A percentile compares a stretch with the other conserved stretches of the same genome.
phyloP scores from a whole-genome alignment of 2,329 filamentous ascomycete species.

The Metarhizium robertsii region DNA sequence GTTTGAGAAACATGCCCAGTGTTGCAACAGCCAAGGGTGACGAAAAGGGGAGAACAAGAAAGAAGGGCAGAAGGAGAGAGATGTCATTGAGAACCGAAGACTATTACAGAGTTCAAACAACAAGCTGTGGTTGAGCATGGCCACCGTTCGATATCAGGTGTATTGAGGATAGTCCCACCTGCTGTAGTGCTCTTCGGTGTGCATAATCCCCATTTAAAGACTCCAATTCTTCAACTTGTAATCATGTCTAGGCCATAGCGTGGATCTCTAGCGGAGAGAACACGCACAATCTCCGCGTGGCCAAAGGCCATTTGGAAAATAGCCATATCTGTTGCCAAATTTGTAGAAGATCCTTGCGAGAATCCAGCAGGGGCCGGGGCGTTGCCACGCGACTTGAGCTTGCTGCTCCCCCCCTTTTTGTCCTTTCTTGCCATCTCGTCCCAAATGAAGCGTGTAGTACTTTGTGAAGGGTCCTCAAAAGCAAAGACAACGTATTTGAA shows the following conservation, averaged over 20 bases:
- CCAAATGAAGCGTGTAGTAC: conserved; percentile 41
- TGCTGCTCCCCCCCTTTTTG: conserved; percentile 21
- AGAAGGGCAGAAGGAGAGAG: background rate
- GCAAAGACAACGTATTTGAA: conserved; percentile 55
- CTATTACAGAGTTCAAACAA: background rate
- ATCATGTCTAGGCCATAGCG: conserved; percentile 46
- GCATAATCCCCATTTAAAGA: background rate
- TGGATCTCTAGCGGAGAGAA: conserved; percentile 42
- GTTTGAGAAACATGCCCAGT: no score
- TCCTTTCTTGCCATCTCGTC: conserved; percentile 47
- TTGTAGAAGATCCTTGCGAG: conserved; percentile 3
- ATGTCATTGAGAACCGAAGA: background rate
- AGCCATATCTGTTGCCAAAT: conserved; percentile 34
- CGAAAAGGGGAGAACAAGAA: background rate
- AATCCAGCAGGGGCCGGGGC: conserved; percentile 19
- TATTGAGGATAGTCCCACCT: background rate
- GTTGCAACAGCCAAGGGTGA: background rate
- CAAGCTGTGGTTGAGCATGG: background rate
- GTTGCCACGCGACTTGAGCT: conserved; percentile 23
- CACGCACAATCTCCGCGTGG: conserved; percentile 36
- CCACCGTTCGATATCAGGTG: background rate
- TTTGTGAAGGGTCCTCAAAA: conserved; percentile 49
- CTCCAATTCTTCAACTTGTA: conserved; percentile 21
- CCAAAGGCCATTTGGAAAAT: conserved; percentile 47
- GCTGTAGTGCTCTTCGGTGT: background rate